A percentile compares a stretch with the other conserved stretches of the same genome.
Evolutionary conservation across 2,329 filamentous ascomycete species (phyloP).

Genomic region (Trichoderma oligosporum): DNA sequence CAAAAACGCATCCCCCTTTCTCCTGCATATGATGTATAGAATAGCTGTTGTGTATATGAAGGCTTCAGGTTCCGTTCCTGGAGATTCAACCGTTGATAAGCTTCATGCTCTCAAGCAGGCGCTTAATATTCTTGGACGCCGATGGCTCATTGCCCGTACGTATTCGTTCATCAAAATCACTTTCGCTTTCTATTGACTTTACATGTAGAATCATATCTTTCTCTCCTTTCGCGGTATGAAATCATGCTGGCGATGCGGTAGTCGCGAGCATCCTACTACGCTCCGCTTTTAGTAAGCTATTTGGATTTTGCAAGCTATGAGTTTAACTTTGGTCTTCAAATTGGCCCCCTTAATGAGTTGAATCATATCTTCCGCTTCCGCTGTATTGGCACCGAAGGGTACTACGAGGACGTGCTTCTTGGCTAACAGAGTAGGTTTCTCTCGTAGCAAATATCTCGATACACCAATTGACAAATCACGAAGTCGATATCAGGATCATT

Average conservation of each 20-base stretch:
- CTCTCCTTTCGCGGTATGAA: slow-evolving; percentile 7
- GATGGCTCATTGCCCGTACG: slow-evolving; percentile 11
- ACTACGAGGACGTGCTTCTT: slow-evolving; percentile 52
- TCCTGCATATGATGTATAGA: slow-evolving; percentile 14
- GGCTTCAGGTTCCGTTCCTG: not conserved
- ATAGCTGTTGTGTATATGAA: not conserved
- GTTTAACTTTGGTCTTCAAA: slow-evolving; percentile 38
- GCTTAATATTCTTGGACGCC: not conserved
- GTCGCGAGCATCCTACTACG: not conserved
- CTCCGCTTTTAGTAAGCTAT: slow-evolving; percentile 16
- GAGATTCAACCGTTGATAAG: not conserved
- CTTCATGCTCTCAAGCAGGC: not conserved
- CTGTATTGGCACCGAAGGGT: slow-evolving; percentile 43
- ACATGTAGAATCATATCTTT: slow-evolving; percentile 7
- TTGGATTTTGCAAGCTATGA: slow-evolving; percentile 31
- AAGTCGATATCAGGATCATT: slow-evolving; percentile 47
- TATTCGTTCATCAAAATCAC: not conserved
- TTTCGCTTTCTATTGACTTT: not conserved
- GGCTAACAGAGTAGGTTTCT: slow-evolving; percentile 35
- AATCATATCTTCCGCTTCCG: slow-evolving; percentile 38
- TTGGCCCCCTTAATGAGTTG: slow-evolving; percentile 31
- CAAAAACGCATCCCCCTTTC: slow-evolving; percentile 1
- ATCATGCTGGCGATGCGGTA: slow-evolving; percentile 14
- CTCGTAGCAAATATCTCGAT: slow-evolving; percentile 40
- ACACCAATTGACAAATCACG: slow-evolving; percentile 47